Evolutionary conservation across 2,329 filamentous ascomycete genomes (phyloP).

Genomic region (Tolypocladium capitatum): DNA sequence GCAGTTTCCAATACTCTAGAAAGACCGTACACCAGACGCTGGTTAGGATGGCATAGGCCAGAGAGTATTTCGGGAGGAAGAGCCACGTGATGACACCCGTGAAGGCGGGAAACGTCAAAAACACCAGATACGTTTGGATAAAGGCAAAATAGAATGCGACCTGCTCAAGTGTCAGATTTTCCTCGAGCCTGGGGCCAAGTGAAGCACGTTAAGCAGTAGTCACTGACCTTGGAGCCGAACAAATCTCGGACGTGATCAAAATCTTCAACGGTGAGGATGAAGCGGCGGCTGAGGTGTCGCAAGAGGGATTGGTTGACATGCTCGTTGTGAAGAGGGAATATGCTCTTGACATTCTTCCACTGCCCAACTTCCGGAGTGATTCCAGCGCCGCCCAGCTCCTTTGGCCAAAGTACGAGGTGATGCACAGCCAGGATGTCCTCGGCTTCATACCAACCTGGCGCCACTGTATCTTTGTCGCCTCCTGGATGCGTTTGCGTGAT

Average conservation of each 20-base stretch:
- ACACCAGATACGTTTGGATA: slow-evolving; percentile 61
- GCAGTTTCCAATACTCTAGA: slow-evolving; percentile 69
- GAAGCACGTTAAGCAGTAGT: background rate
- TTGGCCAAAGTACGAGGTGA: slow-evolving; percentile 48
- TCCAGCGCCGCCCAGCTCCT: slow-evolving; percentile 46
- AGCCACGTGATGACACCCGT: slow-evolving; percentile 58
- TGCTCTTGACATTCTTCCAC: slow-evolving; percentile 46
- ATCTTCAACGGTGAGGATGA: slow-evolving; percentile 35
- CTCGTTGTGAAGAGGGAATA: slow-evolving; percentile 51
- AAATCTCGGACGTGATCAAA: slow-evolving; percentile 48
- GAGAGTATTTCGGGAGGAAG: slow-evolving; percentile 56
- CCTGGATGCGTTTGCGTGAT: slow-evolving; percentile 51
- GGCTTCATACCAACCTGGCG: slow-evolving; percentile 41
- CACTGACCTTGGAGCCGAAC: slow-evolving; percentile 41
- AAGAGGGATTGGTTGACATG: slow-evolving; percentile 42
- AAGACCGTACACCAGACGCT: slow-evolving; percentile 61
- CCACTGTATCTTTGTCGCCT: slow-evolving; percentile 35
- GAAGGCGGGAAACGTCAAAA: slow-evolving; percentile 54
- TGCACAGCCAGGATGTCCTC: slow-evolving; percentile 60
- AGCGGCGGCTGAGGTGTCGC: slow-evolving; percentile 38
- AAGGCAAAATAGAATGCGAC: slow-evolving; percentile 78
- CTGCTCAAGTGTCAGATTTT: slow-evolving; percentile 15
- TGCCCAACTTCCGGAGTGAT: slow-evolving; percentile 43
- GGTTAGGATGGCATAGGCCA: slow-evolving; percentile 52
- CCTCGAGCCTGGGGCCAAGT: background rate